Percentiles rank a stretch among this genome's conserved stretches.
These are phyloP conservation scores for Acanthamoeba lenticulata DNA, from an alignment of 208 protist species.

Conservation along the genomic window DNA sequence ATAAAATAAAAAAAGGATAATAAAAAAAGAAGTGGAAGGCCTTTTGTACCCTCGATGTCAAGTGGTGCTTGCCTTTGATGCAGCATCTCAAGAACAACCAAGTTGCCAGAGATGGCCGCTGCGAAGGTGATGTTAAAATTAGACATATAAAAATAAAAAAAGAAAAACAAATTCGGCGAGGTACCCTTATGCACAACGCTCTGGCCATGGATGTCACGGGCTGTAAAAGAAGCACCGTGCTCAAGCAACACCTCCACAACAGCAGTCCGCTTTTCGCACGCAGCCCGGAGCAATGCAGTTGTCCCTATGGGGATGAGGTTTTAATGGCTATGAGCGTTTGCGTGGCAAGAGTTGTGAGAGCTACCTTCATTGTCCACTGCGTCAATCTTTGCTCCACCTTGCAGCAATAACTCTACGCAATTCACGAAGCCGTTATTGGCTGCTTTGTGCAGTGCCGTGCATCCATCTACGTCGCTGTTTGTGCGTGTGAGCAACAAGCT, in stretches of 20 bases:
- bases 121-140: too few species aligned
- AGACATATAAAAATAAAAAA: too few species aligned
- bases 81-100: not conserved
- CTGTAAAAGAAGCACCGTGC: not conserved
- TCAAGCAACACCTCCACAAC: not conserved
- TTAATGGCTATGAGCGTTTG: too few species aligned
- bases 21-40: too few species aligned
- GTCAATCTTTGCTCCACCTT: not conserved
- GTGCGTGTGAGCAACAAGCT: too few species aligned
- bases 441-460: not conserved
- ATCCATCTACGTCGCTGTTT: not conserved
- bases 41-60: not conserved
- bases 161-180: too few species aligned
- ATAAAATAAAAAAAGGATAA: too few species aligned
- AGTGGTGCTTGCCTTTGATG: not conserved
- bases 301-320: too few species aligned
- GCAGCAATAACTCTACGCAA: not conserved
- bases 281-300: not conserved
- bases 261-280: not conserved
- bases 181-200: not conserved
- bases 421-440: not conserved
- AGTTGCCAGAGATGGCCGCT: not conserved
- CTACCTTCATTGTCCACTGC: constrained; percentile 15
- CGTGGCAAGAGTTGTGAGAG: not conserved
- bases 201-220: not conserved